phyloP scores from a whole-genome alignment of 768 basidiomycete genomes.

The Kwoniella newhampshirensis region DNA sequence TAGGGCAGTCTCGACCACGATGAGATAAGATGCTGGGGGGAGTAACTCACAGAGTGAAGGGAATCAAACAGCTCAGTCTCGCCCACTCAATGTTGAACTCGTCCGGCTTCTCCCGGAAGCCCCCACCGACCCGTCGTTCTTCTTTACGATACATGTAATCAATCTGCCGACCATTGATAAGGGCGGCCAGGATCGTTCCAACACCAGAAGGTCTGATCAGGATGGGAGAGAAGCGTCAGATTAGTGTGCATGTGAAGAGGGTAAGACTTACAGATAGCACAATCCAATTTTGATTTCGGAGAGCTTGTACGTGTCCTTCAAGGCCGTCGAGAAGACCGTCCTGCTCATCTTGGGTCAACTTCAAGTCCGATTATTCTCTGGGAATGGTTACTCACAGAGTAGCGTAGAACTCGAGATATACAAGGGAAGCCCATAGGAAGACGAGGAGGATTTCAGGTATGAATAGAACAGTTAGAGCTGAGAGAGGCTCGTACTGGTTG shows the following conservation, averaged over 20 bases:
- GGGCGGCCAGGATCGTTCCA: constrained; percentile 66
- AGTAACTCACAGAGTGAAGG: constrained; percentile 38
- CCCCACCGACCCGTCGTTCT: constrained; percentile 44
- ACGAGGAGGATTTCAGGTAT: constrained; percentile 47
- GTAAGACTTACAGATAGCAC: constrained; percentile 61
- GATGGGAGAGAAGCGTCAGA: neutral
- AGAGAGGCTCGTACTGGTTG: constrained; percentile 46
- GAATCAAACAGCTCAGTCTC: constrained; percentile 27
- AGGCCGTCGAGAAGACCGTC: constrained; percentile 58
- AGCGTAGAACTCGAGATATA: constrained; percentile 50
- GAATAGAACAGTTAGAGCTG: constrained; percentile 45
- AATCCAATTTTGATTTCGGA: constrained; percentile 68
- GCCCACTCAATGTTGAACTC: constrained; percentile 39
- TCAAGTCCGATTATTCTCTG: no score
- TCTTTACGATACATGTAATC: constrained; percentile 65
- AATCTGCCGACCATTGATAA: constrained; percentile 63
- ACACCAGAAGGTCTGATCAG: constrained; percentile 61
- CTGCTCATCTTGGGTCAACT: constrained; percentile 17
- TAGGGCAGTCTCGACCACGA: constrained; percentile 1
- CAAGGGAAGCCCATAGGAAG: constrained; percentile 41
- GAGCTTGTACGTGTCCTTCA: constrained; percentile 63
- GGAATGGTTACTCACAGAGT: constrained; percentile 45
- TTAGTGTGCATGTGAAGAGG: neutral
- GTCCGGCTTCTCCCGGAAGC: constrained; percentile 32
- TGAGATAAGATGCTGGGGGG: neutral